Base-by-base conservation (phyloP, 2,329 filamentous ascomycete species). In the Chaetomiaceae sp. region DNA sequence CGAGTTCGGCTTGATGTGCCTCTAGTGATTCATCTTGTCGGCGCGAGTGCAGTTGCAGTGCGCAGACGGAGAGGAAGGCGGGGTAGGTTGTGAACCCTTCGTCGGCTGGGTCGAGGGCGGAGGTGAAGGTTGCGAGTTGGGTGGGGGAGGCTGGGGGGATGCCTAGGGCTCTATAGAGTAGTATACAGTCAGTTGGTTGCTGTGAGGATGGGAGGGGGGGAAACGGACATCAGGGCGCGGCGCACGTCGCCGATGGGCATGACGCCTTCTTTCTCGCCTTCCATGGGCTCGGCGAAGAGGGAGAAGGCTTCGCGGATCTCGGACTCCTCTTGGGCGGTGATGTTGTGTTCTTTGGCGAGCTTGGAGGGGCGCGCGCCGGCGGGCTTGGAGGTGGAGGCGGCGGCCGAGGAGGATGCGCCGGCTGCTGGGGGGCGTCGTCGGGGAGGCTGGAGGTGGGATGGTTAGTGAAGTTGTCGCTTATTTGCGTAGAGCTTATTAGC, bases 241-340 rank as follows among this genome's bases (percentile, higher is more conserved):
- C 85, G 79, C 59, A 91, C 79, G 66, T 89, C 85, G 63, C 77
- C 75, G 4, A 80, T 83, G 12, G 81, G 80, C 47, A 90, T 79
- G 15, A 88, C 83, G 55, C 85, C 86, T 52, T 86, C 75, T 65
- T 89, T 89, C 63, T 91, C 85, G 47, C 86, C 82, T 19, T 84
- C 78, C 69, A 82, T 82, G 33, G 85, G 82, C 61, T 87, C 79
- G 1, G 84, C 75, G 69, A 97, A 99, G 7, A 97, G 79, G 20
- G 81, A 78, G 70, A 94, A 97, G 14, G 91, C 91, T 70, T 96
- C 91, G 64, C 83, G 85, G 66, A 99, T 96, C 72, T 96, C 91
- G 62, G 81, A 80, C 72, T 97, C 92, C 72, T 96, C 87, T 59
- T 87, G 83, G 37, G 85, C 87, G 14, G 83, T 86, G 66, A 97